Evolutionary conservation across 2,329 filamentous ascomycete species (phyloP).

Genomic region (Hymenoscyphus linearis): DNA sequence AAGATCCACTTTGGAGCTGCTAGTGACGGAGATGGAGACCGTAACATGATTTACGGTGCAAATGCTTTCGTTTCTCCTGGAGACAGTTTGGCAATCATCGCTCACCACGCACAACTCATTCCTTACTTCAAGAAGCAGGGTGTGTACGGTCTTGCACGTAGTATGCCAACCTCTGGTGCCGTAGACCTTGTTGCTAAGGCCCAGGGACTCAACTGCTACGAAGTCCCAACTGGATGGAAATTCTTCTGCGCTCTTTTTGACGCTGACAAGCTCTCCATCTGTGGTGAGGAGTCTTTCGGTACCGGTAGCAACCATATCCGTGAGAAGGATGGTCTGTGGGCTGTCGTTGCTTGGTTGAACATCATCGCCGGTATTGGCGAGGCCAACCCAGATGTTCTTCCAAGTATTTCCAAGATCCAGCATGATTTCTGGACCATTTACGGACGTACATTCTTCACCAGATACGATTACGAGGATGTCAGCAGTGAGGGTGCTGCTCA

Average conservation of each 20-base stretch:
- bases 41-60: slow-evolving; percentile 99
- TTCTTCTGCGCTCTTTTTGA: slow-evolving; percentile 98
- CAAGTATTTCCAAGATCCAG: slow-evolving; percentile 94
- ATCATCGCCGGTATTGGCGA: slow-evolving; percentile 93
- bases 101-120: slow-evolving; percentile 92
- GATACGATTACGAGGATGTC: slow-evolving; percentile 96
- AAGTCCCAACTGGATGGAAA: slow-evolving; percentile 98
- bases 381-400: slow-evolving; percentile 70
- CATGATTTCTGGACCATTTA: slow-evolving; percentile 95
- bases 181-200: slow-evolving; percentile 95
- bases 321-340: slow-evolving; percentile 98
- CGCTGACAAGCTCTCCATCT: slow-evolving; percentile 93
- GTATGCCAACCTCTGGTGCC: slow-evolving; percentile 95
- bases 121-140: slow-evolving; percentile 98
- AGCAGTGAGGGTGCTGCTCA: slow-evolving; percentile 88
- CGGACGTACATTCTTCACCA: slow-evolving; percentile 97
- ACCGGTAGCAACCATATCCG: slow-evolving; percentile 98
- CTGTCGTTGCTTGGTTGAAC: slow-evolving; percentile 95
- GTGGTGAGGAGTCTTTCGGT: slow-evolving; percentile 96
- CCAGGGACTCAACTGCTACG: slow-evolving; percentile 86
- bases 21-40: slow-evolving; percentile 94
- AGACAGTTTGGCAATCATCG: slow-evolving; percentile 96
- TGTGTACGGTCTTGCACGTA: slow-evolving; percentile 89
- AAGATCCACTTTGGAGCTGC: slow-evolving; percentile 93
- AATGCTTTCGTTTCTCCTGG: slow-evolving; percentile 95